Percentiles rank a stretch among this genome's conserved stretches.
phyloP scores from a whole-genome alignment of 345 rosid genomes.

The Theobroma cacao region DNA sequence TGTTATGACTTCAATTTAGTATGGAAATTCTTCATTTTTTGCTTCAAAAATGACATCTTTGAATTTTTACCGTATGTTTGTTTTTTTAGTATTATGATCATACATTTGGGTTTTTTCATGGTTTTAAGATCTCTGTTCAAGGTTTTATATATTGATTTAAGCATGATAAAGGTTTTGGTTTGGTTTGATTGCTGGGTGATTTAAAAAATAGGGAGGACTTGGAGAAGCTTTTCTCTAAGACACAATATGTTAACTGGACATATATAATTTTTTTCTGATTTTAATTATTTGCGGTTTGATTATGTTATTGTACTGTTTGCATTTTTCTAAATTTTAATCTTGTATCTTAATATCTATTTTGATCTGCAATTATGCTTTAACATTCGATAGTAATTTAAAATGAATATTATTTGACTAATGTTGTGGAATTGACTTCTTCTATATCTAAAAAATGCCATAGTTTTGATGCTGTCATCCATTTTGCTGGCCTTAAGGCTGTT shows the following conservation, averaged over 20 bases:
- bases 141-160: background rate
- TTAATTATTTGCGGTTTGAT: background rate
- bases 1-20: constrained; percentile 78
- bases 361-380: background rate
- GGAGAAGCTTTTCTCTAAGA: constrained; percentile 72
- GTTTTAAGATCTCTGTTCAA: background rate
- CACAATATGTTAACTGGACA: constrained; percentile 37
- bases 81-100: background rate
- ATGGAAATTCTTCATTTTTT: constrained; percentile 15
- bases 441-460: constrained; percentile 32
- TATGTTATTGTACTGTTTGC: background rate
- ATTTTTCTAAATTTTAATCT: background rate
- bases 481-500: constrained; percentile 94
- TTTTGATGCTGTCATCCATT: constrained; percentile 93
- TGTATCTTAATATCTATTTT: background rate
- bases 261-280: background rate
- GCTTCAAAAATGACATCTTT: background rate
- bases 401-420: background rate
- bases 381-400: background rate
- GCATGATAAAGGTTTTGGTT: constrained; percentile 1
- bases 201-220: constrained; percentile 76
- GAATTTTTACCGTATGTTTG: background rate
- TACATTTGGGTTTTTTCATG: background rate
- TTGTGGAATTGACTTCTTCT: constrained; percentile 6
- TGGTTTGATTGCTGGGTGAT: constrained; percentile 67